A percentile compares a stretch with the other conserved stretches of the same genome.
phyloP scores from a whole-genome alignment of 192 early-diverging fungal genomes.

The Coemansia umbellata region DNA sequence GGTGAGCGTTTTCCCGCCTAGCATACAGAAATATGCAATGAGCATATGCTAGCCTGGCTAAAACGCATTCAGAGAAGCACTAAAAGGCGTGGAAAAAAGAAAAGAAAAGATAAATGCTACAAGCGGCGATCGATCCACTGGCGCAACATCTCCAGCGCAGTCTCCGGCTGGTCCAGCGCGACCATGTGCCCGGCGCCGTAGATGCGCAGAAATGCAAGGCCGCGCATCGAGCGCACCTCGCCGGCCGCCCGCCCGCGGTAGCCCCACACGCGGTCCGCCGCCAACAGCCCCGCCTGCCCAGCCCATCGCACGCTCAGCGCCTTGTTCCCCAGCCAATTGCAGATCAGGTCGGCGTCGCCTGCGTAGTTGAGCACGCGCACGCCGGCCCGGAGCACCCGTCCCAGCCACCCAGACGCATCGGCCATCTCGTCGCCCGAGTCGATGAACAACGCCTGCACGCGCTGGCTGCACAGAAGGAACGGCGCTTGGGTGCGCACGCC shows the following conservation, averaged over 20 bases:
- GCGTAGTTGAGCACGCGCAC: constrained; percentile 80
- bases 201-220: constrained; percentile 77
- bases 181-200: constrained; percentile 86
- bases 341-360: constrained; percentile 87
- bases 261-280: constrained; percentile 70
- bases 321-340: constrained; percentile 82
- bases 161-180: constrained; percentile 82
- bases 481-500: constrained; percentile 53
- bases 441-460: constrained; percentile 73
- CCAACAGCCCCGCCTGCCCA: constrained; percentile 63
- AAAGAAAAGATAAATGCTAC: too few relatives aligned
- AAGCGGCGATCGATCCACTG: constrained; percentile 56
- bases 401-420: constrained; percentile 60
- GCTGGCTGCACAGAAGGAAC: constrained; percentile 74
- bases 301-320: constrained; percentile 80
- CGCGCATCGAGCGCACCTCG: constrained; percentile 61
- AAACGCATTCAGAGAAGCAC: too few relatives aligned
- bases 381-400: constrained; percentile 64
- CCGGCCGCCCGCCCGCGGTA: constrained; percentile 50
- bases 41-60: too few relatives aligned
- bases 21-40: not conserved
- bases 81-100: too few relatives aligned
- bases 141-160: constrained; percentile 74
- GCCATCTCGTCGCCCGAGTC: constrained; percentile 80
- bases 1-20: not conserved